Evolutionary conservation across 192 early-diverging fungal species (phyloP).

Genomic region (Entomortierella beljakovae): DNA sequence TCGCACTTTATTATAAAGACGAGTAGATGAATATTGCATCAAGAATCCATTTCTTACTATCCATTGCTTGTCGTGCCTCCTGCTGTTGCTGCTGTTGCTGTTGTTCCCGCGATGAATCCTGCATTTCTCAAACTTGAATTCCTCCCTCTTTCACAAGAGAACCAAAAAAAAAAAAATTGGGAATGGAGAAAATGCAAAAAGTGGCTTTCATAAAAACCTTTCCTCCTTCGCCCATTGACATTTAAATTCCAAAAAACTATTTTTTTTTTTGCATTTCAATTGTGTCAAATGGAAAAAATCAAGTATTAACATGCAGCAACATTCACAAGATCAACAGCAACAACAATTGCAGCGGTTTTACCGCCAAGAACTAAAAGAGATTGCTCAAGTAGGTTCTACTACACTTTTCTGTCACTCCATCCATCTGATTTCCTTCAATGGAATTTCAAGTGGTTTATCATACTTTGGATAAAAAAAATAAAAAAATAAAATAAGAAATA

Average conservation of each 20-base stretch:
- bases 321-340: constrained; percentile 18
- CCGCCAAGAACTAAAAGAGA: constrained; percentile 37
- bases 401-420: background rate
- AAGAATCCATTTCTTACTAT: constrained; percentile 46
- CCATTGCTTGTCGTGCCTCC: constrained; percentile 56
- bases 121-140: too few species aligned
- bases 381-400: constrained; percentile 34
- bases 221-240: background rate
- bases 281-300: too few species aligned
- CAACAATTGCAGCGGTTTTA: constrained; percentile 38
- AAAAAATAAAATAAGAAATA: background rate
- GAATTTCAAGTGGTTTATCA: too few species aligned
- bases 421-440: background rate
- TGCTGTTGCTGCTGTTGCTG: constrained; percentile 42
- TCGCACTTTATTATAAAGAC: background rate
- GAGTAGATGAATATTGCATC: too few species aligned
- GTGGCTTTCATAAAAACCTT: constrained; percentile 7
- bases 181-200: too few species aligned
- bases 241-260: background rate
- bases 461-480: too few species aligned
- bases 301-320: constrained; percentile 24
- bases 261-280: background rate
- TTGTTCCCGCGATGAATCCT: constrained; percentile 31
- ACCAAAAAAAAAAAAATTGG: too few species aligned
- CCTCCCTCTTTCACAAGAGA: too few species aligned